phyloP scores from a whole-genome alignment of 495 filamentous ascomycete species.

The Penicillium paradoxum region DNA sequence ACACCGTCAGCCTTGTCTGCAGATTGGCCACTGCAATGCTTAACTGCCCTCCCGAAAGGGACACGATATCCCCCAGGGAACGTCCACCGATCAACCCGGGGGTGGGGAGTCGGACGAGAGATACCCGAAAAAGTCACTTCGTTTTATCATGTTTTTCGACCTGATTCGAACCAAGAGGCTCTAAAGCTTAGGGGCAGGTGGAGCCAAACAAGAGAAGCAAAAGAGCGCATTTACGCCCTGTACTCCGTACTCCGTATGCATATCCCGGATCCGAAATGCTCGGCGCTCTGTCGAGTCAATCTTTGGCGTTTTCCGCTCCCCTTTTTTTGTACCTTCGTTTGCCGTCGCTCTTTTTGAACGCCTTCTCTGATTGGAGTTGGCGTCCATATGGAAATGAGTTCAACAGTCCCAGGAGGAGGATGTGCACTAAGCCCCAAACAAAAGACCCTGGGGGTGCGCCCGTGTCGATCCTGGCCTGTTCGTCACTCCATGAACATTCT shows the following conservation, averaged over 20 bases:
- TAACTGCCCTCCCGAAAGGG: background rate
- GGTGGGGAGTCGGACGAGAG: background rate
- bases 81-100: background rate
- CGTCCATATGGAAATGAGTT: background rate
- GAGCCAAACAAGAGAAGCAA: background rate
- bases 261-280: background rate
- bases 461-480: background rate
- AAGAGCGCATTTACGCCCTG: background rate
- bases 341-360: too few species aligned
- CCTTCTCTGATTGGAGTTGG: too few species aligned
- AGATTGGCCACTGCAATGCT: background rate
- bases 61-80: background rate
- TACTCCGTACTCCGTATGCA: too few species aligned
- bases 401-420: background rate
- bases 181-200: constrained; percentile 2
- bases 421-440: background rate
- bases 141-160: too few species aligned
- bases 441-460: background rate
- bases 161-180: constrained; percentile 1
- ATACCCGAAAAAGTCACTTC: background rate
- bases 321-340: background rate
- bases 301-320: background rate
- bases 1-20: background rate
- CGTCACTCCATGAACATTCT: background rate
- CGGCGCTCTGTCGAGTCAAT: background rate